Base-by-base conservation (phyloP, 1,139 yeast species). In the Scheffersomyces stambukii region DNA sequence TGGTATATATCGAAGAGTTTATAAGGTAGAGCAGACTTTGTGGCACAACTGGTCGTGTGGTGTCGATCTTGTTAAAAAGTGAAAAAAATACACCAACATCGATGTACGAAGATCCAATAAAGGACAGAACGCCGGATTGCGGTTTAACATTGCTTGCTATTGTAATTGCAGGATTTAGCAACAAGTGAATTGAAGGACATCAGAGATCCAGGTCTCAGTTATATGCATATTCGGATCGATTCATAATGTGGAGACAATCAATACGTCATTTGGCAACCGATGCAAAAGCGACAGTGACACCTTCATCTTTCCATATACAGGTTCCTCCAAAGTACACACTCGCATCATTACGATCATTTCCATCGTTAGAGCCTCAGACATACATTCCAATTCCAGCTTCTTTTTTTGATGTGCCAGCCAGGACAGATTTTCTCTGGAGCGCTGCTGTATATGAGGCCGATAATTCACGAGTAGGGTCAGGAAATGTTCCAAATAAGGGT, bases 381-480 rank as follows among this genome's bases (percentile, higher is more conserved):
- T 74, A 83, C 43, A 71, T 83, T 34, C 93, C 96, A 14, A 77
- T 88, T 21, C 83, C 94, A 23, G 58, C 81, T 4, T 51, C 66
- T 13, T 70, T 88, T 28, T 64, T 91, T 31, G 20, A 19, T 35
- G 66, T 71, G 19, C 95, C 95, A 22, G 56, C 84, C 35, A 79
- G 98, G 60, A 78, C 95, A 57, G 99, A 91, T 57, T 58, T 89
- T 19, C 70, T 91, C 39, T 91, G 97, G 96, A 77, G 81, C 50
- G 96, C 97, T 1, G 96, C 85, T 12, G 85, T 85, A 2, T 86
- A 70, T 63, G 99, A 91, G 64, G 84, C 91, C 23, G 96, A 93
- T 50, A 77, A 76, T 38, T 79, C 80, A 41, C 77, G 97, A 57
- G 95, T 85, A 8, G 96, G 96, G 23, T 73, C 96, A 0, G 80